Conservation (phyloP, 139 green algal species). For the Chlorella vulgaris region DNA sequence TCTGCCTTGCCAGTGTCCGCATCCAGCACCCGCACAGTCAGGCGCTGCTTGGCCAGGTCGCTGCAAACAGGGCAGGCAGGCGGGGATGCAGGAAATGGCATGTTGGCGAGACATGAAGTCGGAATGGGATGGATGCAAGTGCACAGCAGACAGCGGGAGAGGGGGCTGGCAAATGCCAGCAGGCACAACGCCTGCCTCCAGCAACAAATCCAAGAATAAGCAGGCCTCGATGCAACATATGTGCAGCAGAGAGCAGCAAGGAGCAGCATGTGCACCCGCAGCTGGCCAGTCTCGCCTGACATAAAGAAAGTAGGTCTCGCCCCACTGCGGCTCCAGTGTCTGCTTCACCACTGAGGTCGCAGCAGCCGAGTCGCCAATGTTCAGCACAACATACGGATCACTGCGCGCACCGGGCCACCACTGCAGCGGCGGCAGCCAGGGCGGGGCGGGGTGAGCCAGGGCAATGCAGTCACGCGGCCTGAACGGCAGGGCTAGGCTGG, state of each 20-base stretch:
- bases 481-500: too few relatives aligned
- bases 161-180: neutral
- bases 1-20: constrained; percentile 17
- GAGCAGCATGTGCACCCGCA: neutral
- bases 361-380: constrained; percentile 4
- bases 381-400: constrained; percentile 25
- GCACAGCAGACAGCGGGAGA: neutral
- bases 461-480: too few relatives aligned
- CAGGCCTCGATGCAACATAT: neutral
- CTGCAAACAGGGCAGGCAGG: neutral
- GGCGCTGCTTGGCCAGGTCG: constrained; percentile 14
- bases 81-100: too few relatives aligned
- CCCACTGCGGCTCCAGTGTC: constrained; percentile 12
- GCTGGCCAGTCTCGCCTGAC: neutral
- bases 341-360: constrained; percentile 2
- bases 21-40: constrained; percentile 26
- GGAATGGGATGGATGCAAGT: neutral
- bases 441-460: too few relatives aligned
- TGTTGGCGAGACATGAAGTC: too few relatives aligned
- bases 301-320: constrained; percentile 19
- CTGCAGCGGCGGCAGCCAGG: neutral
- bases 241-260: neutral
- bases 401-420: constrained; percentile 20
- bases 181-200: neutral
- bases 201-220: too few relatives aligned